A percentile compares a stretch with the other conserved stretches of the same genome.
Evolutionary conservation across 2,329 filamentous ascomycete species (phyloP).

Genomic region (Phyllosticta ampelicida): DNA sequence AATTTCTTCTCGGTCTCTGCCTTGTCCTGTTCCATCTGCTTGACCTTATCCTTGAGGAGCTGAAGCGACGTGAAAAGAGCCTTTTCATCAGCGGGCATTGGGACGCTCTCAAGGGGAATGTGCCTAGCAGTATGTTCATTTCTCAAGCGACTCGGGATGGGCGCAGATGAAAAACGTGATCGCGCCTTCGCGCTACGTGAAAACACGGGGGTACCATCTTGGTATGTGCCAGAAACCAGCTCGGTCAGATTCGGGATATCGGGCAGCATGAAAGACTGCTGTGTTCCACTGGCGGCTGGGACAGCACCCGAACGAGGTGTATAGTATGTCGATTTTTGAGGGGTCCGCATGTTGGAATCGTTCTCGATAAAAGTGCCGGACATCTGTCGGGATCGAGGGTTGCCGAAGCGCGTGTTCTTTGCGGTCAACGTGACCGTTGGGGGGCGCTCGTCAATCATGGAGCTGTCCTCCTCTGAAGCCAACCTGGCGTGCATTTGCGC

Average conservation of each 20-base stretch:
- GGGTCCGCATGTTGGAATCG: slow-evolving; percentile 12
- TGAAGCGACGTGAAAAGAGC: slow-evolving; percentile 51
- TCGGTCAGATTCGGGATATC: slow-evolving; percentile 52
- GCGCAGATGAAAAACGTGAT: slow-evolving; percentile 45
- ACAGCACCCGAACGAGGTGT: slow-evolving; percentile 16
- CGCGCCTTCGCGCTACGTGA: slow-evolving; percentile 39
- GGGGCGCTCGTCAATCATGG: slow-evolving; percentile 40
- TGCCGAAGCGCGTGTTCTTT: slow-evolving; percentile 46
- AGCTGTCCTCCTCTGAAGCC: slow-evolving; percentile 41
- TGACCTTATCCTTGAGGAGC: slow-evolving; percentile 46
- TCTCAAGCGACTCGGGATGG: slow-evolving; percentile 16
- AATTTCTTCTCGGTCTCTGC: slow-evolving; percentile 39
- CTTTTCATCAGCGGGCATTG: slow-evolving; percentile 52
- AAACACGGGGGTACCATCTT: slow-evolving; percentile 48
- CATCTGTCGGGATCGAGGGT: slow-evolving; percentile 28
- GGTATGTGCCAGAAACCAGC: slow-evolving; percentile 47
- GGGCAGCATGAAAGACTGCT: slow-evolving; percentile 51
- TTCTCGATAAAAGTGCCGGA: slow-evolving; percentile 21
- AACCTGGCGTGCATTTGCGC: slow-evolving; percentile 47
- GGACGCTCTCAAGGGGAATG: slow-evolving; percentile 41
- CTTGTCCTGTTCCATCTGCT: slow-evolving; percentile 45
- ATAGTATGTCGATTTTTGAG: slow-evolving; percentile 13
- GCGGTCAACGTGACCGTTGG: slow-evolving; percentile 31
- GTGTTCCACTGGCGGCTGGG: slow-evolving; percentile 38
- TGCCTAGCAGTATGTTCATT: slow-evolving; percentile 20